Evolutionary conservation across 768 basidiomycete species (phyloP), one percentile per base, ranked within the genome.

Genomic region (Coprinellus micaceus): DNA sequence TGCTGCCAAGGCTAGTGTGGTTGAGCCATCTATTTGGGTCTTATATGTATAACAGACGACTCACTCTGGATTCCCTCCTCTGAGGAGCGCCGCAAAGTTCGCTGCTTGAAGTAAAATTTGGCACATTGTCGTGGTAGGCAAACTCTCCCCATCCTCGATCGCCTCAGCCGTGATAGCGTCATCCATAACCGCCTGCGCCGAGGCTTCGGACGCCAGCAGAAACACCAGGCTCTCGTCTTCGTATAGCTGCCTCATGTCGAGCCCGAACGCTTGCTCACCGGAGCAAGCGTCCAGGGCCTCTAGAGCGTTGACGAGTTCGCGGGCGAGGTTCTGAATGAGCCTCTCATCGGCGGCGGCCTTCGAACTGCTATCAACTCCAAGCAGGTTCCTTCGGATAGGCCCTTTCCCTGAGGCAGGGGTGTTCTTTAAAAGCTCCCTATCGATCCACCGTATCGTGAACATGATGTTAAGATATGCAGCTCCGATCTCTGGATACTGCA

Each of bases 251-350:
- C 52, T 41, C 25, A 49, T 49, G 24, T 49, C 56, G 7, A 57
- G 43, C 12, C 2, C 3, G 26, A 43, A n/a, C n/a, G 22, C 39
- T 40, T 39, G 10, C 11, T 37, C 30, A 19, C 15, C 37, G 19
- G 24, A 4, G 9, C 30, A n/a, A 19, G 28, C 37, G 2, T 39
- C n/a, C 9, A 56, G 36, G 4, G 9, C 56, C 6, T 57, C 26
- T 40, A 57, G 21, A 17, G 41, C 48, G 0, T 26, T 10, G 12
- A 21, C 4, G 25, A 57, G 17, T 9, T 22, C 22, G 17, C 28
- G 11, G 6, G 56, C 56, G 17, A 43, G 56, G 3, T 50, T 28
- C 26, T 57, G 56, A n/a, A 57, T n/a, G 40, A 57, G 30, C 6
- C 10, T 19, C n/a, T 57, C 49, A 0, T 57, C 48, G 25, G 26